Base-by-base conservation (phyloP, 1,139 yeast species). In the Zygosaccharomyces pseudobailii region DNA sequence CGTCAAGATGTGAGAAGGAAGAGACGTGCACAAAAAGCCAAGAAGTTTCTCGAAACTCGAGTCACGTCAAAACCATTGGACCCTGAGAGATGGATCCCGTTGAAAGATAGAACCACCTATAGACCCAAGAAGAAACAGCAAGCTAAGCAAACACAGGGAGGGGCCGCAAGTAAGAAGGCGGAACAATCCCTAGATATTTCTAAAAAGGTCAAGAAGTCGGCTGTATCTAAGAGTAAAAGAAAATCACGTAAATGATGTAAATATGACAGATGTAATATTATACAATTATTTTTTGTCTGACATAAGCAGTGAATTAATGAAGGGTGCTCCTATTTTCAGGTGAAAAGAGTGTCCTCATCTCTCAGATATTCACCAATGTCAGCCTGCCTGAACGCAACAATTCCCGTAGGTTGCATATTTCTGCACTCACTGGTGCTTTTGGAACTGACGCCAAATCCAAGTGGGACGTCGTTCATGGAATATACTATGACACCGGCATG, bases 311-410 rank as follows among this genome's bases (percentile, higher is more conserved):
- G 17, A 1, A 2, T 13, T 13, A 2, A 13, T 13, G 2, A 13
- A 2, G 2, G 2, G 9, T 6, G 27, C 27, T 21, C 24, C 30
- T 32, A 2, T 19, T 24, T 38, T 59, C 72, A 89, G 30, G 97
- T 87, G 67, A 92, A 92, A 60, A 92, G 73, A 33, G 97, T 87
- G 68, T 92, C 98, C 74, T 92, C 98, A 62, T 94, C 98, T 77
- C 99, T 88, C 65, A 92, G 77, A 65, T 89, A 92, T 71, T 92
- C 99, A 56, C 99, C 99, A 59, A 92, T 89, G 73, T 92, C 99
- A 57, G 95, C 87, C 68, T 92, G 99, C 77, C 98, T 83, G 68
- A 87, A 92, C 8, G 95, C 95, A n/a, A 90, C 96, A 43, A 92
- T 90, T 35, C 84, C 95, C 23, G 95, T 92, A 43, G 98, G 98